Conservation (phyloP, 495 filamentous ascomycete genomes). For the Penicillium robsamsonii region DNA sequence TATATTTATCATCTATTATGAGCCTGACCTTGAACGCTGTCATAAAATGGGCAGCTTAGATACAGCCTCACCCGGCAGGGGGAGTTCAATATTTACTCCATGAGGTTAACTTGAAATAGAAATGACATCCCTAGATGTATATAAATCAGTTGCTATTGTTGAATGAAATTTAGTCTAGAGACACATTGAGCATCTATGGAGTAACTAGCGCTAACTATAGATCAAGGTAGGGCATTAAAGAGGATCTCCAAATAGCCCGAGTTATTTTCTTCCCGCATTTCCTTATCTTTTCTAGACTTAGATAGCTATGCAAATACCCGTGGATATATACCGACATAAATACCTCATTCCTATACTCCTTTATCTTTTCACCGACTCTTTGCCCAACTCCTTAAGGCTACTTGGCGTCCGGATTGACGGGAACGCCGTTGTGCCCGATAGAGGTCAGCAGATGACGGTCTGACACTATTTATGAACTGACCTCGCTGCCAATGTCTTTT, state of each 20-base stretch:
- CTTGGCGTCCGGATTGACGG: constrained; percentile 16
- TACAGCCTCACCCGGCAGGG: not conserved
- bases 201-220: no score
- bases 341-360: not conserved
- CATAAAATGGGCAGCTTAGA: not conserved
- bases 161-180: no score
- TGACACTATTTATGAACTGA: constrained; percentile 1
- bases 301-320: not conserved
- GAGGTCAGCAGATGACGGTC: constrained; percentile 12
- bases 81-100: not conserved
- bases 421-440: constrained; percentile 15
- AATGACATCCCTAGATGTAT: not conserved
- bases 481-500: not conserved
- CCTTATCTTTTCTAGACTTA: not conserved
- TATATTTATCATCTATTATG: not conserved
- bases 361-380: constrained; percentile 18
- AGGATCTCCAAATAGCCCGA: not conserved
- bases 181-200: no score
- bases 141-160: not conserved
- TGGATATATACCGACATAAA: not conserved
- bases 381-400: not conserved
- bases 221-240: not conserved
- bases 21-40: not conserved
- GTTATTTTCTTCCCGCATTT: not conserved
- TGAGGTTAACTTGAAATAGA: not conserved